Evolutionary conservation across 305 asterid genomes (phyloP).

Genomic region (Fraxinus latifolia): DNA sequence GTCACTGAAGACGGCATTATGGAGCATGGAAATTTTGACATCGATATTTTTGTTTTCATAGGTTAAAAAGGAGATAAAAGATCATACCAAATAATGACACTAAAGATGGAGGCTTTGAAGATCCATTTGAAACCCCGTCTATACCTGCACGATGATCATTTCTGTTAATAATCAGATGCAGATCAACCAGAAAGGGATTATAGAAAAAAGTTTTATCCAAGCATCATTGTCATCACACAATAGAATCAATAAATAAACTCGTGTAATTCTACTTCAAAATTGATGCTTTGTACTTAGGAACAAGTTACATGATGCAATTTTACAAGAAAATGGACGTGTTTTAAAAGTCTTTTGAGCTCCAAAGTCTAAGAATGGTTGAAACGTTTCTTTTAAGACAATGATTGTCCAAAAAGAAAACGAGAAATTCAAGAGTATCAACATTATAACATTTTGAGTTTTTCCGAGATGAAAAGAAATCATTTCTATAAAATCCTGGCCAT

Average conservation of each 20-base stretch:
- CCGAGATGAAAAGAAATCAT: not conserved
- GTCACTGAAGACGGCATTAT: not conserved
- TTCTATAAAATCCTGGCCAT: not conserved
- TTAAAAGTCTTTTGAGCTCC: not conserved
- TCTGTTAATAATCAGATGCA: not conserved
- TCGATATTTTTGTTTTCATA: not conserved
- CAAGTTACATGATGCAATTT: not conserved
- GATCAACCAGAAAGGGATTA: not conserved
- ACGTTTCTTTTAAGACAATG: not conserved
- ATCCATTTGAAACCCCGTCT: constrained; percentile 48
- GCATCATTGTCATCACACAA: not conserved
- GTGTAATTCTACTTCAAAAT: not conserved
- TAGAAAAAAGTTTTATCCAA: not conserved
- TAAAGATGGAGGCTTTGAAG: constrained; percentile 71
- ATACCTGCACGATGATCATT: constrained; percentile 41
- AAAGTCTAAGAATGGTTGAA: not conserved
- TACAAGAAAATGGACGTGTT: not conserved
- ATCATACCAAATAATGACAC: constrained; percentile 66
- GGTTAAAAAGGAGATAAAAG: not conserved
- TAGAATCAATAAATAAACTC: not conserved
- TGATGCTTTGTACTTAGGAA: not conserved
- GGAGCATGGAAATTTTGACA: not conserved
- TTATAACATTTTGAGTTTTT: not conserved
- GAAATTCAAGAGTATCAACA: not conserved
- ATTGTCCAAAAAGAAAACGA: not conserved